phyloP scores from a whole-genome alignment of 2,329 filamentous ascomycete species.

The Orbilia quercus region DNA sequence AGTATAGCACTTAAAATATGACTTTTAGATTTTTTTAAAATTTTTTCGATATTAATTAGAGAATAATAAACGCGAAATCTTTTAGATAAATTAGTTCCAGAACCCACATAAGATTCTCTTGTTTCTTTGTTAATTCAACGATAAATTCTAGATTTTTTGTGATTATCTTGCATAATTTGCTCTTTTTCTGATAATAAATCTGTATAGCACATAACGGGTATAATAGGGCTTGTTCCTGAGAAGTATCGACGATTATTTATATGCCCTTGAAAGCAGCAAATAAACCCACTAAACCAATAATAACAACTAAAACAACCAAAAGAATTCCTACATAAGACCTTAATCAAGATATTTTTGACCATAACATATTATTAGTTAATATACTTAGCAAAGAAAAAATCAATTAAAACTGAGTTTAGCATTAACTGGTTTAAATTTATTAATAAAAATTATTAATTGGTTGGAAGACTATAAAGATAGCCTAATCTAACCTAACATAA shows the following conservation, averaged over 20 bases:
- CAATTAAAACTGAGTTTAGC: conserved; percentile 2
- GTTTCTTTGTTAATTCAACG: conserved; percentile 29
- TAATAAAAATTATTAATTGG: conserved; percentile 2
- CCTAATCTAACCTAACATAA: background rate
- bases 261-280: conserved; percentile 6
- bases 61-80: conserved; percentile 46
- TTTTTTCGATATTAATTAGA: conserved; percentile 17
- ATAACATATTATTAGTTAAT: conserved; percentile 1
- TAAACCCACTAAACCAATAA: conserved; percentile 2
- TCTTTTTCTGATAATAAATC: conserved; percentile 21
- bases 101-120: conserved; percentile 33
- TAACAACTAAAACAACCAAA: conserved; percentile 3
- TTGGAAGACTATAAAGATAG: conserved; percentile 5
- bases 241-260: conserved; percentile 4
- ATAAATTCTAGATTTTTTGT: conserved; percentile 33
- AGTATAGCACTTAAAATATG: conserved; percentile 23
- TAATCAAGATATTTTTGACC: background rate
- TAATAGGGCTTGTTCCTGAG: conserved; percentile 6
- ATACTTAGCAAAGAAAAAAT: background rate
- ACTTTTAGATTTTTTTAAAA: conserved; percentile 38
- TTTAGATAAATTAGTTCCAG: conserved; percentile 26
- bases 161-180: conserved; percentile 29
- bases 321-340: conserved; percentile 1
- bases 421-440: background rate
- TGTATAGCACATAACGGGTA: conserved; percentile 25